A percentile compares a stretch with the other conserved stretches of the same genome.
Conservation (phyloP, 306 rosid species). For the Crotalaria pallida region DNA sequence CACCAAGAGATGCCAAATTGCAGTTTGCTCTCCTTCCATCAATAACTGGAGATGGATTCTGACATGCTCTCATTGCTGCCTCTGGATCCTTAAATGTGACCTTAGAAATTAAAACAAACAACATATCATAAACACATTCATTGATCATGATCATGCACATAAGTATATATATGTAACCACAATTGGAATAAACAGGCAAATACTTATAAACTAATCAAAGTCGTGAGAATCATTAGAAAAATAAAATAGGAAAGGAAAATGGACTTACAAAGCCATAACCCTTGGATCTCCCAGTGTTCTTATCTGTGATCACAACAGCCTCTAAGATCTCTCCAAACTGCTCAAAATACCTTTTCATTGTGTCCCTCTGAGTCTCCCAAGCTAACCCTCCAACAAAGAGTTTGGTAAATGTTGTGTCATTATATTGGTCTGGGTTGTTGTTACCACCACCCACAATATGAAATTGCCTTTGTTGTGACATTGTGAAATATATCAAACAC, state of each 20-base stretch:
- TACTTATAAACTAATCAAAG: background rate
- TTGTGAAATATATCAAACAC: background rate
- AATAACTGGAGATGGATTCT: constrained; percentile 89
- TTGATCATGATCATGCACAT: constrained; percentile 11
- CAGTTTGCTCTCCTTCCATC: constrained; percentile 97
- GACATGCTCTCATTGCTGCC: constrained; percentile 87
- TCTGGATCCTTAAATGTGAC: constrained; percentile 96
- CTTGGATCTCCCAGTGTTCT: constrained; percentile 92
- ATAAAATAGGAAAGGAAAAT: background rate
- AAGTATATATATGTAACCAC: background rate
- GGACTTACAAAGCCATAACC: constrained; percentile 96
- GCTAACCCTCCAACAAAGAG: constrained; percentile 96
- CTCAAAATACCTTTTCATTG: constrained; percentile 86
- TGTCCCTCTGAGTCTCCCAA: constrained; percentile 93
- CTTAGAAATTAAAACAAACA: constrained; percentile 36
- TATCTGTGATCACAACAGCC: constrained; percentile 93
- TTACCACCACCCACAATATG: constrained; percentile 57
- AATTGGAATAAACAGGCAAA: background rate
- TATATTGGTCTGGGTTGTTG: constrained; percentile 48
- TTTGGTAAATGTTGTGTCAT: constrained; percentile 86
- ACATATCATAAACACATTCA: background rate
- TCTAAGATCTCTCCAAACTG: constrained; percentile 95
- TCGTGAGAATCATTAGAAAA: background rate
- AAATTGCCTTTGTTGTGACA: constrained; percentile 78
- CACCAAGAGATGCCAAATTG: constrained; percentile 95